Conservation (phyloP, 768 basidiomycete species). For the Termitomyces sp. region DNA sequence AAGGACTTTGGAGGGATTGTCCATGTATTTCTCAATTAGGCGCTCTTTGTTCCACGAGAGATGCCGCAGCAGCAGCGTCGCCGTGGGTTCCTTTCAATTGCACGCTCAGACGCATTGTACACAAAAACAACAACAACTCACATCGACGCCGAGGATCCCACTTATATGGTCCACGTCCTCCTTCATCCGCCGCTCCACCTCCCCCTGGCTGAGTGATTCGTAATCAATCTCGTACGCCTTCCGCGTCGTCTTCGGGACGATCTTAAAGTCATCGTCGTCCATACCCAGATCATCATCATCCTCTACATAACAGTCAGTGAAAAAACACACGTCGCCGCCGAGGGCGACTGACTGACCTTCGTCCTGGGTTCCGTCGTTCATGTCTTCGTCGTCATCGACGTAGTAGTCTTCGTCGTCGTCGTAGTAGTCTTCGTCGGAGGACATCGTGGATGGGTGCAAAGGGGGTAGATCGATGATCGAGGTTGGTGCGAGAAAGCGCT, state of each 20-base stretch:
- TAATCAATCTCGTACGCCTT: conserved; percentile 88
- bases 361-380: conserved; percentile 63
- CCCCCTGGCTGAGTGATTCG: conserved; percentile 65
- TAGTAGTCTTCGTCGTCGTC: conserved; percentile 70
- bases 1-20: no score
- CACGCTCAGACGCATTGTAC: conserved; percentile 2
- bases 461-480: conserved; percentile 1
- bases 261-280: conserved; percentile 62
- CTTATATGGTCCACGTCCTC: conserved; percentile 83
- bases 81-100: conserved; percentile 51
- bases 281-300: conserved; percentile 67
- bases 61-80: no score
- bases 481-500: no score
- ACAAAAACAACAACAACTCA: conserved; percentile 38
- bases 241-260: conserved; percentile 48
- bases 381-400: conserved; percentile 65
- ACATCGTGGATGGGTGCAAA: conserved; percentile 23
- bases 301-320: background rate
- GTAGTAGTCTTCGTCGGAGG: conserved; percentile 68
- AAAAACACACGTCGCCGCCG: conserved; percentile 6
- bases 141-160: conserved; percentile 85
- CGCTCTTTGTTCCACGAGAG: no score
- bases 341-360: conserved; percentile 40
- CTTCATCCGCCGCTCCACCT: conserved; percentile 77
- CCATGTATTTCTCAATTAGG: no score